Conservation (phyloP, 345 rosid species). For the Gossypium mustelinum region DNA sequence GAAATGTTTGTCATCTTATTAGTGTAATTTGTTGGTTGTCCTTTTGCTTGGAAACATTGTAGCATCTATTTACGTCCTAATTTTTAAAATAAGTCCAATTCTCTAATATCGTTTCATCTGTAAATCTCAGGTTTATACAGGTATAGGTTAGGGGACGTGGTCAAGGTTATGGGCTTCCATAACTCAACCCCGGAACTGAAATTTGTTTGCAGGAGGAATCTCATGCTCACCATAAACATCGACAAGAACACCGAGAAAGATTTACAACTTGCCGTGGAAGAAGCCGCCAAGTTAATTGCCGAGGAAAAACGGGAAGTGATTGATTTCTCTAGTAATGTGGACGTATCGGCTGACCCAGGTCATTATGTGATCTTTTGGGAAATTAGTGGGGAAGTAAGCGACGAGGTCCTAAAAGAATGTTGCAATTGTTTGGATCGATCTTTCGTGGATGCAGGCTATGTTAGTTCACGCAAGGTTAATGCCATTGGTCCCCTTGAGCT, state of each 20-base stretch:
- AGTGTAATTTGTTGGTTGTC: background rate
- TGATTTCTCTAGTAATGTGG: conserved; percentile 77
- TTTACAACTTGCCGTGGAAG: conserved; percentile 66
- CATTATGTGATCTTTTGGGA: conserved; percentile 92
- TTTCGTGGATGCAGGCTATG: conserved; percentile 74
- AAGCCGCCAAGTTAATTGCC: conserved; percentile 50
- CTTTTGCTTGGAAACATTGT: too few relatives aligned
- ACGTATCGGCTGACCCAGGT: conserved; percentile 68
- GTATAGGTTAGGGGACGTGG: conserved; percentile 84
- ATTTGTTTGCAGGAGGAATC: conserved; percentile 73
- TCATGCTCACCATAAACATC: conserved; percentile 70
- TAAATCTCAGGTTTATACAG: conserved; percentile 71
- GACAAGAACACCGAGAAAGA: conserved; percentile 94
- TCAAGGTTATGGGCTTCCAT: conserved; percentile 66
- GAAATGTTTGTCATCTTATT: too few relatives aligned
- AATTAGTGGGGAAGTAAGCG: conserved; percentile 53
- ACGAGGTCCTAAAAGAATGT: conserved; percentile 57
- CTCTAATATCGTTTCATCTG: too few relatives aligned
- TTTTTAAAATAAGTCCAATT: too few relatives aligned
- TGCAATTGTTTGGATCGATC: conserved; percentile 68
- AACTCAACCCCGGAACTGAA: conserved; percentile 82
- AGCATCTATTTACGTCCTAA: too few relatives aligned
- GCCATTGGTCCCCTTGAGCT: conserved; percentile 82
- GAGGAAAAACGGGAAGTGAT: conserved; percentile 67
- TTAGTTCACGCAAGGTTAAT: conserved; percentile 59